Evolutionary conservation across 345 rosid genomes (phyloP).

Genomic region (Eucalyptus viminalis): DNA sequence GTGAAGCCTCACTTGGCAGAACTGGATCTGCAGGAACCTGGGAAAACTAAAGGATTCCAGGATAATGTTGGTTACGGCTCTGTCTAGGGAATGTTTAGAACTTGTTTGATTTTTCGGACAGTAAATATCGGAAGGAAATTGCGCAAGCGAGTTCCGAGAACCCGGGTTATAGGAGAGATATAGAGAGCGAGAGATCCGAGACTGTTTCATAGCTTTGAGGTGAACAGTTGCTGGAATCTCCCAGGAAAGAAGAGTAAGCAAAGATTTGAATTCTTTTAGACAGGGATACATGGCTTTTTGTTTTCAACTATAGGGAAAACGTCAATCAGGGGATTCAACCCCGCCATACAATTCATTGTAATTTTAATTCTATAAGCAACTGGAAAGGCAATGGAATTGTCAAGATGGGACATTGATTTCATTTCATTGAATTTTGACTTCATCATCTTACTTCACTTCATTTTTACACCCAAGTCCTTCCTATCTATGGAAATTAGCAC

Average conservation of each 20-base stretch:
- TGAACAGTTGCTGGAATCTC: neutral
- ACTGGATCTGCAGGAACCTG: neutral
- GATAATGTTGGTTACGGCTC: neutral
- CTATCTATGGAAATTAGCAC: too few species aligned
- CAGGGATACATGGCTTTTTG: neutral
- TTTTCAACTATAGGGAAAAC: neutral
- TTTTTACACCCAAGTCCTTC: neutral
- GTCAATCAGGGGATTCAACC: neutral
- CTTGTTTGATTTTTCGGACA: neutral
- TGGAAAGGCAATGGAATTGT: neutral
- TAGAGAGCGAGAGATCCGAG: neutral
- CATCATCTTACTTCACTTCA: neutral
- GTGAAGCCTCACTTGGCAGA: constrained; percentile 17
- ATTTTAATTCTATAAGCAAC: neutral
- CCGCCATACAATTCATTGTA: neutral
- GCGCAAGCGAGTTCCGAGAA: neutral
- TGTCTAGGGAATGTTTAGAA: neutral
- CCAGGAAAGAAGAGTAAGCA: neutral
- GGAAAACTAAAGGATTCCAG: neutral
- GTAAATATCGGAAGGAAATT: neutral
- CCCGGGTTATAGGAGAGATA: neutral
- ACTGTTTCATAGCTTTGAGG: neutral
- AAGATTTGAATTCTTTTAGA: neutral
- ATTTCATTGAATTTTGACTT: neutral
- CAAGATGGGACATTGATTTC: neutral